Conservation (phyloP, 2,329 filamentous ascomycete species). For the Fusarium caatingaense region DNA sequence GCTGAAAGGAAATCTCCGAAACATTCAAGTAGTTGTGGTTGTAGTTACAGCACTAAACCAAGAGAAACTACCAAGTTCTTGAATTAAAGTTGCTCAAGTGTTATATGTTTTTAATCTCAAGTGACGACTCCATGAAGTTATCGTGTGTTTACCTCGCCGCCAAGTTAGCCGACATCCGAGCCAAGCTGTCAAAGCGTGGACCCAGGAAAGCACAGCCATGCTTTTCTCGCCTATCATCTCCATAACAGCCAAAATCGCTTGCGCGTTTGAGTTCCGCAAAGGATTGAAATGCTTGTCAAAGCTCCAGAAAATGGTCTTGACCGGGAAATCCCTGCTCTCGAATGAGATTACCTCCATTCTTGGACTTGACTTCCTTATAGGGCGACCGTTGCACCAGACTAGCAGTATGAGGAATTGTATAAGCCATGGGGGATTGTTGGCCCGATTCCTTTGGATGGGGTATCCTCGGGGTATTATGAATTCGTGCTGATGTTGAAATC, state of each 20-base stretch:
- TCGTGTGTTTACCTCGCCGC: background rate
- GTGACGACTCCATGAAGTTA: background rate
- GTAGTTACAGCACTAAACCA: too few relatives aligned
- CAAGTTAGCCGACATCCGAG: background rate
- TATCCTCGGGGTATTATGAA: background rate
- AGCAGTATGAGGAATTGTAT: background rate
- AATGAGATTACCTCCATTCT: background rate
- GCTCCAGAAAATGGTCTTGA: background rate
- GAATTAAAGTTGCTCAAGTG: background rate
- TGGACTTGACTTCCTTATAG: background rate
- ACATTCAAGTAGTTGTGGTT: too few relatives aligned
- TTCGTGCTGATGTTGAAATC: background rate
- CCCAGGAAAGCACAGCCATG: background rate
- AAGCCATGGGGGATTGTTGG: background rate
- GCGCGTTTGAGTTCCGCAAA: background rate
- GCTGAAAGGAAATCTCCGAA: background rate
- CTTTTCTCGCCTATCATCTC: background rate
- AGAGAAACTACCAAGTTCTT: rapidly evolving
- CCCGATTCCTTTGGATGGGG: background rate
- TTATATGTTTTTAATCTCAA: background rate
- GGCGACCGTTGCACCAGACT: background rate
- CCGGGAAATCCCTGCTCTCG: background rate
- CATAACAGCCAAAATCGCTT: background rate
- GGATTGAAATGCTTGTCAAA: background rate
- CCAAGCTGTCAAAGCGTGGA: background rate